Evolutionary conservation across 2,329 filamentous ascomycete genomes (phyloP).

Genomic region (Myriangium duriaei): DNA sequence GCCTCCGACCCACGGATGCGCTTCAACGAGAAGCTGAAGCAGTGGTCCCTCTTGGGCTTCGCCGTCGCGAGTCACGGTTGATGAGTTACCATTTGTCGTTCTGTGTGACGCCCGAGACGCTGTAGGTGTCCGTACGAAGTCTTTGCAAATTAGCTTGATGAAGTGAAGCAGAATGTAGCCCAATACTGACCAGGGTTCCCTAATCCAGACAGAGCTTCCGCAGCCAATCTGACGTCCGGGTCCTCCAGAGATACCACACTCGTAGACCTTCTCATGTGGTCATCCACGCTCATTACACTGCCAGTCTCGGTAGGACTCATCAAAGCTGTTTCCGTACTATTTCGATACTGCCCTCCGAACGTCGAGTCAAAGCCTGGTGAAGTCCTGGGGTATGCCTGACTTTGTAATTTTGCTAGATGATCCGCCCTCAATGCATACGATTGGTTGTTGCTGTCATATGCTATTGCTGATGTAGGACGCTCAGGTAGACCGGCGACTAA

Average conservation of each 20-base stretch:
- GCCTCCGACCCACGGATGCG: slow-evolving; percentile 73
- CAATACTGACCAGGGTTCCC: slow-evolving; percentile 33
- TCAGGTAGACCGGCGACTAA: slow-evolving; percentile 27
- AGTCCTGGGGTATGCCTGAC: slow-evolving; percentile 8
- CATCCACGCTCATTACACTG: slow-evolving; percentile 31
- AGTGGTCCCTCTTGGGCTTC: slow-evolving; percentile 60
- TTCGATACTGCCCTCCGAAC: slow-evolving; percentile 16
- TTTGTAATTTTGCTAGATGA: slow-evolving; percentile 7
- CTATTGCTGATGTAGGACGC: slow-evolving; percentile 16
- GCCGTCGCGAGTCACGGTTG: slow-evolving; percentile 23
- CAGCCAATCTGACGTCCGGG: slow-evolving; percentile 36
- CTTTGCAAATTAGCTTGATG: slow-evolving; percentile 16
- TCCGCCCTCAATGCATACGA: slow-evolving; percentile 8
- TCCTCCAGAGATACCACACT: slow-evolving; percentile 37
- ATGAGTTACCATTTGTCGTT: slow-evolving; percentile 15
- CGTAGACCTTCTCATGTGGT: slow-evolving; percentile 24
- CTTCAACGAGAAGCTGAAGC: slow-evolving; percentile 73
- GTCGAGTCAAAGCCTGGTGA: slow-evolving; percentile 25
- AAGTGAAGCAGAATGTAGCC: not conserved
- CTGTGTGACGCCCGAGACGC: slow-evolving; percentile 21
- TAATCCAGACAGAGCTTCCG: slow-evolving; percentile 38
- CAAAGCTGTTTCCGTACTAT: slow-evolving; percentile 23
- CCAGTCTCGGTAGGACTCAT: slow-evolving; percentile 33
- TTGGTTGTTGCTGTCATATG: slow-evolving; percentile 18
- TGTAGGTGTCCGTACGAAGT: slow-evolving; percentile 30